Evolutionary conservation across 768 basidiomycete species (phyloP).

Genomic region (Brasilioporus rufonigricans): DNA sequence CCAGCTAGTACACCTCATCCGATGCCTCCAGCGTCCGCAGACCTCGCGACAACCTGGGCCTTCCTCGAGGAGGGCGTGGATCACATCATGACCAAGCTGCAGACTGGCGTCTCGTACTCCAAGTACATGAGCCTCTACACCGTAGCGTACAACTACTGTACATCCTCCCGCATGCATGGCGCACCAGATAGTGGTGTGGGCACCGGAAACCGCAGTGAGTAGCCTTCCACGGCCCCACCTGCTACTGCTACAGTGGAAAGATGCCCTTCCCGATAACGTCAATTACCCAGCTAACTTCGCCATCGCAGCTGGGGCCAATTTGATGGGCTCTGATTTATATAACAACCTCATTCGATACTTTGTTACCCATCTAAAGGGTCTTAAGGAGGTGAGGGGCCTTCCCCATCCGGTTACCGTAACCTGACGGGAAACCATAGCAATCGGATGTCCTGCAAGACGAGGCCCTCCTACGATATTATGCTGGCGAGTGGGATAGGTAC

Average conservation of each 20-base stretch:
- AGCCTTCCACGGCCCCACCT: neutral
- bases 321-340: conserved; percentile 98
- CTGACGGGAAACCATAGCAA: conserved; percentile 43
- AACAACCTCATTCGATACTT: conserved; percentile 94
- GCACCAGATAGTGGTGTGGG: conserved; percentile 35
- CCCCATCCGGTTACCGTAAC: conserved; percentile 11
- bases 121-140: conserved; percentile 90
- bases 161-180: conserved; percentile 75
- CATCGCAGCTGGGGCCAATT: conserved; percentile 75
- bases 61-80: conserved; percentile 85
- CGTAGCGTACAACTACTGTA: conserved; percentile 98
- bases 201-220: conserved; percentile 57
- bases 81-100: conserved; percentile 89
- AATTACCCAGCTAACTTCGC: conserved; percentile 17
- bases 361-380: conserved; percentile 68
- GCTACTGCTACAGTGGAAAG: conserved; percentile 19
- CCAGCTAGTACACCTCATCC: conserved; percentile 35
- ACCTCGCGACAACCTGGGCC: conserved; percentile 82
- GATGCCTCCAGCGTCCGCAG: conserved; percentile 67
- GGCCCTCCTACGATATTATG: conserved; percentile 86
- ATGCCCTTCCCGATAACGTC: conserved; percentile 23
- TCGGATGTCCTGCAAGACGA: conserved; percentile 84
- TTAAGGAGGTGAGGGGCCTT: conserved; percentile 54
- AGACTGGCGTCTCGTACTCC: conserved; percentile 85
- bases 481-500: conserved; percentile 91